These are phyloP conservation scores for Colletotrichum tabaci DNA, from an alignment of 2,329 filamentous ascomycete species.

Conservation along the genomic window DNA sequence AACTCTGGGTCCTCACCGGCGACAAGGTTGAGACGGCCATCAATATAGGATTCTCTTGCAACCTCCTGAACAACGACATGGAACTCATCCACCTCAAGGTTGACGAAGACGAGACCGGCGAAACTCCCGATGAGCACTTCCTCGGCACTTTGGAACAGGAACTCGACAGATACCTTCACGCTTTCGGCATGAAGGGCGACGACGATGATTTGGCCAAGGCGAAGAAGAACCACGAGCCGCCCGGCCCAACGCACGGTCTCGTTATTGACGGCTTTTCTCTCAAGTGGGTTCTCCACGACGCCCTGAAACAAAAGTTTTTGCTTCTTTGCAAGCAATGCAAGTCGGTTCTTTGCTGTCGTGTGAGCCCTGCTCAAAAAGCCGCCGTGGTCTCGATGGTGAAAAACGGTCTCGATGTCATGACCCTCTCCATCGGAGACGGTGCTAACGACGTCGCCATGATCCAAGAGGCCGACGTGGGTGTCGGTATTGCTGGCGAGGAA, in stretches of 20 bases:
- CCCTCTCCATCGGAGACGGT: slow-evolving; percentile 91
- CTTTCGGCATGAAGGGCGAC: slow-evolving; percentile 85
- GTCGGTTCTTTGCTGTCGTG: slow-evolving; percentile 96
- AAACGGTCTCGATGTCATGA: slow-evolving; percentile 95
- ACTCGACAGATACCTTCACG: slow-evolving; percentile 79
- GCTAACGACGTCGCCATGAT: slow-evolving; percentile 99
- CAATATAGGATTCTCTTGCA: slow-evolving; percentile 99
- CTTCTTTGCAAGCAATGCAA: slow-evolving; percentile 97
- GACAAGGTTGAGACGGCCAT: slow-evolving; percentile 99
- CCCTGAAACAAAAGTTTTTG: slow-evolving; percentile 91
- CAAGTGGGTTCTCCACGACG: slow-evolving; percentile 86
- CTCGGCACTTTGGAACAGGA: slow-evolving; percentile 75
- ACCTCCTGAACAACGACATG: slow-evolving; percentile 97
- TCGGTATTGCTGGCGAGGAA: slow-evolving; percentile 94
- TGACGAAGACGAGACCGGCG: slow-evolving; percentile 76
- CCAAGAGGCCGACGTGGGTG: slow-evolving; percentile 95
- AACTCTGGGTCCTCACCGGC: slow-evolving; percentile 97
- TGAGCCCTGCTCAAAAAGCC: slow-evolving; percentile 96
- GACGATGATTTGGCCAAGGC: slow-evolving; percentile 88
- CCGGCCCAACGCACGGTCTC: slow-evolving; percentile 89
- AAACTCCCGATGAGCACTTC: slow-evolving; percentile 63
- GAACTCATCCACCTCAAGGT: slow-evolving; percentile 93
- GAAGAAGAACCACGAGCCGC: slow-evolving; percentile 86
- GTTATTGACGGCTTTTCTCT: slow-evolving; percentile 96
- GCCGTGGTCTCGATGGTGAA: slow-evolving; percentile 98